A percentile compares a stretch with the other conserved stretches of the same genome.
phyloP scores from a whole-genome alignment of 257 asterid species.

The Jacaranda mimosifolia region DNA sequence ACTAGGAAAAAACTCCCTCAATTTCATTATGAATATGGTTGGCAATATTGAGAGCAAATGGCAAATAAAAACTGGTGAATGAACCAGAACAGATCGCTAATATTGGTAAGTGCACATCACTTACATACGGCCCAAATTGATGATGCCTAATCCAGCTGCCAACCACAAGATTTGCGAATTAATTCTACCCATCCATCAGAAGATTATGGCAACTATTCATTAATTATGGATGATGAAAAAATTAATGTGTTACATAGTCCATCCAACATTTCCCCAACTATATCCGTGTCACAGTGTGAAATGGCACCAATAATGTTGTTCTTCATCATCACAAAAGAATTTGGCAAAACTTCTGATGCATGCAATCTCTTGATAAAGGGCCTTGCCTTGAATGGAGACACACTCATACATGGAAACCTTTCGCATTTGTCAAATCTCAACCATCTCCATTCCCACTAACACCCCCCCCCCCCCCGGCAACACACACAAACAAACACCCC shows the following conservation, averaged over 20 bases:
- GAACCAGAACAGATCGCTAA: not conserved
- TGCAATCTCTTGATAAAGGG: no score
- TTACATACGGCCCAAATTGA: conserved; percentile 28
- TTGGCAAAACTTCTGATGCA: no score
- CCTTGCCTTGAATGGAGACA: no score
- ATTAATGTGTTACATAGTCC: no score
- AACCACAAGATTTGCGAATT: conserved; percentile 14
- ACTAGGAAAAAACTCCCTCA: not conserved
- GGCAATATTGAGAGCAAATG: conserved; percentile 7
- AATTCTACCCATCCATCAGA: conserved; percentile 16
- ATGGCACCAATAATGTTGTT: not conserved
- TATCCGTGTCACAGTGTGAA: conserved; percentile 8
- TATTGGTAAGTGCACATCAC: conserved; percentile 20
- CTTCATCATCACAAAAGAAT: no score
- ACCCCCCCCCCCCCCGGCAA: no score
- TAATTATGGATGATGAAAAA: no score
- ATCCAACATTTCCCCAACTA: conserved; percentile 4
- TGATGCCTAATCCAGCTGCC: conserved; percentile 18
- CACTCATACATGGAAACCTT: not conserved
- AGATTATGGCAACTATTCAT: no score
- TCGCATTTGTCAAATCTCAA: conserved; percentile 16
- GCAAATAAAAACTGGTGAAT: not conserved
- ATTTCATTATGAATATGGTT: conserved; percentile 23
- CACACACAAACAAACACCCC: not conserved
- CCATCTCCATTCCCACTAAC: no score